Evolutionary conservation across 2,329 filamentous ascomycete species (phyloP), one percentile per base, ranked within the genome.

Genomic region (Beauveria bassiana): DNA sequence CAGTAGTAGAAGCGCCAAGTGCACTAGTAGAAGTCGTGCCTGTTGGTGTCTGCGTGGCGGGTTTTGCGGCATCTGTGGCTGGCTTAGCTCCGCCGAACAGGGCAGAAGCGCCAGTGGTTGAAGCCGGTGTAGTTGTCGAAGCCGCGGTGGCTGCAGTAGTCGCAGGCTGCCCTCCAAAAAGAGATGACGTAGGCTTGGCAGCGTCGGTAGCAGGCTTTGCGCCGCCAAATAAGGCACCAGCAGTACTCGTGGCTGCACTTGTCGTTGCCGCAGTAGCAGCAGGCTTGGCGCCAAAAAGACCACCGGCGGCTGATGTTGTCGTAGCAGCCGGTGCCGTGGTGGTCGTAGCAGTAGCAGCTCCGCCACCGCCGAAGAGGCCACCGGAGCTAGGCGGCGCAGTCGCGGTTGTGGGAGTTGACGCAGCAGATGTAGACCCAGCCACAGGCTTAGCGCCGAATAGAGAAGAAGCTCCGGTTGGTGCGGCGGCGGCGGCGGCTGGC

Each of bases 1-100:
- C 93, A 40, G 85, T 81, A 3, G 90, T 96, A 1, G 92, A 96
- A 31, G 87, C 85, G 20, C 85, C 86, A 54, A 93, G 76, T 31
- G 71, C 66, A 51, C 72, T 79, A 26, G 75, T 66, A 12, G 71
- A 69, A 40, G 28, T 14, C 18, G 57, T 22, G 16, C 16, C 42
- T 22, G 69, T 67, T 43, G 63, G 72, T 65, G 51, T 40, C 49
- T 72, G 68, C 18, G 70, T 61, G 26, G 66, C 63, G 20, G 70
- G 65, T 65, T 74, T 74, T 2, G 69, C 55, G 3, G 68, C 67
- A 54, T 73, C 71, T 5, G 65, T 65, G 22, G 66, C 63, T 12
- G 72, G 70, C 45, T 71, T 66, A 9, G 73, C 62, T 26, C 69
- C 68, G 14, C 72, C 73, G 38, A 76, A 74, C 28, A 76, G 57